Base-by-base conservation (phyloP, 768 basidiomycete genomes). In the Podaxis sp. region DNA sequence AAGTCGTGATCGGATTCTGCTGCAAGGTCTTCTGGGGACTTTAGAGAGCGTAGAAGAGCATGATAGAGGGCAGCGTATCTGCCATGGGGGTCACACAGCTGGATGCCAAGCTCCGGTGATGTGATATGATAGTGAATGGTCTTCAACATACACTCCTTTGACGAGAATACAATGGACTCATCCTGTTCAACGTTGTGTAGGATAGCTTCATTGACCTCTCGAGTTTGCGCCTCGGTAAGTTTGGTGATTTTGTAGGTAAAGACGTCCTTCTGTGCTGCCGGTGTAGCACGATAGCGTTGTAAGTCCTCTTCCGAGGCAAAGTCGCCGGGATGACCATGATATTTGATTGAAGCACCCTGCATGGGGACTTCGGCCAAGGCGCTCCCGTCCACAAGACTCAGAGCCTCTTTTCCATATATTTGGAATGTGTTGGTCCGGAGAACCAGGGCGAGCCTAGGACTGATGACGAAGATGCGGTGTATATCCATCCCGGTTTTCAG, bases 391-490 rank as follows among this genome's bases (percentile, higher is more conserved):
- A 17, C 22, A 4, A 36, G 11, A 19, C 5, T 5, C 4, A 36
- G 4, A 24, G 39, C 19, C 24, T n/a, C 48, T 46, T 44, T 11
- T 15, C 30, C 30, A n/a, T 12, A 24, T 12, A 19, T 12, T 4
- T 56, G 57, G 17, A 68, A 28, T 2, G 58, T 0, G 11, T 49
- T 63, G 11, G 24, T 39, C 15, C 71, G 66, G 30, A 76, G 63
- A 17, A 74, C 61, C 11, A 74, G 52, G 9, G 68, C 68, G 36
- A 74, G 62, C 9, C 66, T 65, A 11, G 74, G 76, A 63, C 75
- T 73, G 61, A 75, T 48, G 30, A 74, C 66, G 53, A 66, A 76
- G 6, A 77, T 61, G 9, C 68, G 63, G 42, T 75, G 71, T 1
- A 75, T 39, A 4, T 54, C 59, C 12, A 59, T 46, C 13, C 3